Conservation (phyloP, 108 stramenopile species). For the Nannochloropsis gaditana region DNA sequence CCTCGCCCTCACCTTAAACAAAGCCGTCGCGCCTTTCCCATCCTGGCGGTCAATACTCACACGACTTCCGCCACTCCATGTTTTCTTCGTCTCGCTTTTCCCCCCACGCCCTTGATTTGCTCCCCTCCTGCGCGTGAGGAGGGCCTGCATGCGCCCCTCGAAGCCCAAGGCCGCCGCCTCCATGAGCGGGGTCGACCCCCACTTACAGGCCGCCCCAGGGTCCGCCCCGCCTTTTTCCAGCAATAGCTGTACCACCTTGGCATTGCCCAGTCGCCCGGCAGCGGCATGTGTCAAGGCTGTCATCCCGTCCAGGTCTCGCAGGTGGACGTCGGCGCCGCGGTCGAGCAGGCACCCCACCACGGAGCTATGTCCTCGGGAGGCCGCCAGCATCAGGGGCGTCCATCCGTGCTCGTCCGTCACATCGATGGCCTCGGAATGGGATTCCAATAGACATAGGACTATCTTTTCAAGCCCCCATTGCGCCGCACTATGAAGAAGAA, state of each 20-base stretch:
- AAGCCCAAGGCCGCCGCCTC: neutral
- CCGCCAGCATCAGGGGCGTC: constrained; percentile 21
- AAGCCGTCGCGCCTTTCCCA: neutral
- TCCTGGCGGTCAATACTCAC: neutral
- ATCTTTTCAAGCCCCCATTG: neutral
- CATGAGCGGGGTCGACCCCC: neutral
- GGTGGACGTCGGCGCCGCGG: neutral
- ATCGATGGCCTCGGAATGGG: neutral
- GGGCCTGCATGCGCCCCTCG: neutral
- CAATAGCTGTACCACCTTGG: neutral
- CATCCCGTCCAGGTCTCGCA: neutral
- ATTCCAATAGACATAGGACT: neutral
- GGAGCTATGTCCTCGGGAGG: neutral
- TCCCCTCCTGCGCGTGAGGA: neutral
- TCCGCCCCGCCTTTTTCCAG: neutral
- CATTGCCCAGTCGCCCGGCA: neutral
- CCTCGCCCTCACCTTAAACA: neutral
- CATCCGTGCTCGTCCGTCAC: neutral
- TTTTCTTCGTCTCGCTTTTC: neutral
- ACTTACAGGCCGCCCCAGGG: neutral
- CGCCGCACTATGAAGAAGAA: neutral
- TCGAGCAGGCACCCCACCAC: constrained; percentile 17
- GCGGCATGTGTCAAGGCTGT: neutral
- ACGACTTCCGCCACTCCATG: neutral
- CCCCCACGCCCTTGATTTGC: neutral